Conservation (phyloP, 495 filamentous ascomycete genomes). For the Polyplosphaeria fusca region DNA sequence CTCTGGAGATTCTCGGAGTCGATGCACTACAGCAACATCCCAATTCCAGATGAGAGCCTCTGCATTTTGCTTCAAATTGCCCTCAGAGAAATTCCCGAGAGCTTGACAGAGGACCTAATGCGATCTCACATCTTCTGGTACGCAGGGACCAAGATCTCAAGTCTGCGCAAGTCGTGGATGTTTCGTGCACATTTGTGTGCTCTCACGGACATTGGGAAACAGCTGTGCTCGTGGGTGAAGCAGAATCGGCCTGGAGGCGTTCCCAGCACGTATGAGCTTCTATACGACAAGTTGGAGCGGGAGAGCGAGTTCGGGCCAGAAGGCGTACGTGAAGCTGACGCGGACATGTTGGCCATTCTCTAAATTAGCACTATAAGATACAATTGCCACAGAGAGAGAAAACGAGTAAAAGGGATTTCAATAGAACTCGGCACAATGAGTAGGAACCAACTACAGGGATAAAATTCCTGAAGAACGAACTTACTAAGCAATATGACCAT, state of each 20-base stretch:
- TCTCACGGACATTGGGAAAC: constrained; percentile 3
- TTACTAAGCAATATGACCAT: no score
- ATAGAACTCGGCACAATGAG: no score
- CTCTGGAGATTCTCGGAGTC: constrained; percentile 8
- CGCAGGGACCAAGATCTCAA: not conserved
- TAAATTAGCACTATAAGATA: no score
- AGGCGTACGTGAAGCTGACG: no score
- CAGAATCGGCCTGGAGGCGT: not conserved
- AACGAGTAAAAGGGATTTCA: no score
- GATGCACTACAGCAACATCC: not conserved
- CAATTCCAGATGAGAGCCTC: not conserved
- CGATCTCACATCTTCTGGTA: constrained; percentile 14
- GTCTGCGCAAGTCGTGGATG: constrained; percentile 6
- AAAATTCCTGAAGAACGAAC: no score
- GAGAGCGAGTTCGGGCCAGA: constrained; percentile 17
- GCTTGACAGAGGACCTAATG: constrained; percentile 4
- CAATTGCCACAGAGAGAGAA: no score
- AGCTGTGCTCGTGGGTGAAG: constrained; percentile 5
- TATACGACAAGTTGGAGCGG: constrained; percentile 2
- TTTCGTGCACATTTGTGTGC: constrained; percentile 8
- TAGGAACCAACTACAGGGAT: no score
- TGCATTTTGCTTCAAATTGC: constrained; percentile 7
- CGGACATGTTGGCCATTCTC: no score
- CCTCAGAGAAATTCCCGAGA: constrained; percentile 4
- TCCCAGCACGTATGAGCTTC: not conserved